Conservation (phyloP, 805 yeast species). For the Wickerhamiella vanderwaltii region DNA sequence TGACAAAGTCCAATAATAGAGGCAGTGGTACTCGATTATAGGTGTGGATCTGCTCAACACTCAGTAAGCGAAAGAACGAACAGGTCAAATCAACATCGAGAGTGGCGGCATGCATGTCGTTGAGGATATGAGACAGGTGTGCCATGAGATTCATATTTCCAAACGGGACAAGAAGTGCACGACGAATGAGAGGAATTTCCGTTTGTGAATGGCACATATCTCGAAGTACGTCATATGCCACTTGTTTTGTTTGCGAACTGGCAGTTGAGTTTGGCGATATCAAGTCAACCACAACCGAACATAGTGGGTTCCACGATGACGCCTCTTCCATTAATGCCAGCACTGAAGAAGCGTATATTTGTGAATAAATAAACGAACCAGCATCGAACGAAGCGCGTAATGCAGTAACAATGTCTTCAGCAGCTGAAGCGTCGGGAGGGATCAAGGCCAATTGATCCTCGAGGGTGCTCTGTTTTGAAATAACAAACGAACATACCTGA, state of each 20-base stretch:
- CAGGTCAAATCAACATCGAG: not conserved
- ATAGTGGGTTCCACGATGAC: not conserved
- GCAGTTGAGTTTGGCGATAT: conserved; percentile 1
- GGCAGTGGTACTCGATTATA: not conserved
- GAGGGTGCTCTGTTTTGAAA: not conserved
- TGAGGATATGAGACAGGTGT: not conserved
- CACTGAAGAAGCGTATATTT: conserved; percentile 6
- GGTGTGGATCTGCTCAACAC: conserved; percentile 1
- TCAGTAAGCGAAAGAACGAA: conserved; percentile 3
- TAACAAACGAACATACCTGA: not conserved
- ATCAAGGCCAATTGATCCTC: not conserved
- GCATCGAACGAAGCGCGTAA: not conserved
- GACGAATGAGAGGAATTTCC: not conserved
- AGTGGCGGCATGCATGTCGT: not conserved
- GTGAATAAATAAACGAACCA: not conserved
- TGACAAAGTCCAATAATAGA: conserved; percentile 5
- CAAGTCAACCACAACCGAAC: not conserved
- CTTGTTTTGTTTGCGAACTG: not conserved
- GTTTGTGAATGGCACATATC: conserved; percentile 5
- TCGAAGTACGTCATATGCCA: conserved; percentile 2
- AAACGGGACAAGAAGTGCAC: conserved; percentile 1
- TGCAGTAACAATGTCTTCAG: conserved; percentile 1
- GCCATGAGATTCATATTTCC: conserved; percentile 4
- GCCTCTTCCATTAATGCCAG: conserved; percentile 1
- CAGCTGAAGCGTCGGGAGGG: not conserved